Evolutionary conservation across 148 eudicot species (phyloP).

Genomic region (Dianthus caryophyllus): DNA sequence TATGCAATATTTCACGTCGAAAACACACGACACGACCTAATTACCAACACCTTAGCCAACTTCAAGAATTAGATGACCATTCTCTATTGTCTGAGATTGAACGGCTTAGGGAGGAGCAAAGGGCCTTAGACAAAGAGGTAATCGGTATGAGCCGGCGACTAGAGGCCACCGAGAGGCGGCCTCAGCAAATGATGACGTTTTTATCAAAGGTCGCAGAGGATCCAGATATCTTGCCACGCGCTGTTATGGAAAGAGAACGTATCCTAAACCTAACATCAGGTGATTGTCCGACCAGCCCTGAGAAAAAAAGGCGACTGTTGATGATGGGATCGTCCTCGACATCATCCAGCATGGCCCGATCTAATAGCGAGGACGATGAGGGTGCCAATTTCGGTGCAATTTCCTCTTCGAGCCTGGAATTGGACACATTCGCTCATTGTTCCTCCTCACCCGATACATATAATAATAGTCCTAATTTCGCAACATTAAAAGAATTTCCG

Average conservation of each 20-base stretch:
- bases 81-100: conserved; percentile 47
- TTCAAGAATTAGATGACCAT: conserved; percentile 34
- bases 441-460: conserved; percentile 17
- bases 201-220: conserved; percentile 57
- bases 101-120: conserved; percentile 57
- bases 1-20: conserved; percentile 48
- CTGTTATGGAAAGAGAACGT: conserved; percentile 42
- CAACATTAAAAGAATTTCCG: background rate
- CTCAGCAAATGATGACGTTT: conserved; percentile 79
- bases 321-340: conserved; percentile 30
- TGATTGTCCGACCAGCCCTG: conserved; percentile 12
- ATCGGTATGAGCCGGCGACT: conserved; percentile 53
- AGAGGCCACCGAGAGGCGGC: conserved; percentile 73
- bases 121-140: conserved; percentile 47
- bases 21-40: conserved; percentile 28
- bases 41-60: conserved; percentile 15
- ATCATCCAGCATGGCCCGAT: conserved; percentile 17
- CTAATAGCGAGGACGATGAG: conserved; percentile 25
- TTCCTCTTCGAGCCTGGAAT: conserved; percentile 19
- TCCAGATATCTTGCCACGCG: conserved; percentile 56
- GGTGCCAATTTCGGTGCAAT: conserved; percentile 18
- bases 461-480: conserved; percentile 16
- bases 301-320: conserved; percentile 49
- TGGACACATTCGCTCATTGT: conserved; percentile 3
- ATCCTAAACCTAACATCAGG: background rate